Conservation (phyloP, 768 basidiomycete species). For the Cubamyces lactineus region DNA sequence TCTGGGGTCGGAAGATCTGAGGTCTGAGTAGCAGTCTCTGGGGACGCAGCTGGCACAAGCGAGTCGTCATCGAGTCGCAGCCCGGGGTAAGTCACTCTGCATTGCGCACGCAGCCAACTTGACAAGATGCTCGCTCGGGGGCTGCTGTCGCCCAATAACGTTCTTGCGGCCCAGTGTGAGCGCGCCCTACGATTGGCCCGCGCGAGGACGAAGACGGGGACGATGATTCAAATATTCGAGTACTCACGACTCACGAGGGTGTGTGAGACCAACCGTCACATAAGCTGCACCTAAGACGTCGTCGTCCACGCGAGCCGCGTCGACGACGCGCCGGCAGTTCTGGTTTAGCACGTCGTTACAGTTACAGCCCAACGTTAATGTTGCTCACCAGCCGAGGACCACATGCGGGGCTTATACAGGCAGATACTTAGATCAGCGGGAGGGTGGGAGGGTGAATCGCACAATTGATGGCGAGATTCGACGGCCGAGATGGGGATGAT, state of each 20-base stretch:
- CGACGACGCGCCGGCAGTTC: no score
- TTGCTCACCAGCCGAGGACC: neutral
- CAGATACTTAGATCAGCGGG: neutral
- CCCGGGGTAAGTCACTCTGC: neutral
- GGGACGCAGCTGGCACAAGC: neutral
- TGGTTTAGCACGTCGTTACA: no score
- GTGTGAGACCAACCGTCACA: slow-evolving; percentile 11
- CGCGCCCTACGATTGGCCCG: slow-evolving; percentile 4
- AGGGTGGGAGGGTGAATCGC: neutral
- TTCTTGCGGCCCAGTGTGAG: neutral
- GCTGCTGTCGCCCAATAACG: neutral
- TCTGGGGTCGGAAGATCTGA: no score
- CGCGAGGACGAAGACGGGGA: neutral
- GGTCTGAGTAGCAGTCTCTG: no score
- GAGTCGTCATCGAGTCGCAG: slow-evolving; percentile 10
- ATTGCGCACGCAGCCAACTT: slow-evolving; percentile 4
- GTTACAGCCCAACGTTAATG: no score
- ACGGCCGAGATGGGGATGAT: neutral
- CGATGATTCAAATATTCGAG: no score
- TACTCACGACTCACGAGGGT: no score
- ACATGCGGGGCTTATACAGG: neutral
- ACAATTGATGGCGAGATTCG: slow-evolving; percentile 3
- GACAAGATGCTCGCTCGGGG: slow-evolving; percentile 11
- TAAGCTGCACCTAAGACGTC: slow-evolving; percentile 8
- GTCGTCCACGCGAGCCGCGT: no score